Base-by-base conservation (phyloP, 1,284 basidiomycete genomes). In the Moesziomyces globuligerus region DNA sequence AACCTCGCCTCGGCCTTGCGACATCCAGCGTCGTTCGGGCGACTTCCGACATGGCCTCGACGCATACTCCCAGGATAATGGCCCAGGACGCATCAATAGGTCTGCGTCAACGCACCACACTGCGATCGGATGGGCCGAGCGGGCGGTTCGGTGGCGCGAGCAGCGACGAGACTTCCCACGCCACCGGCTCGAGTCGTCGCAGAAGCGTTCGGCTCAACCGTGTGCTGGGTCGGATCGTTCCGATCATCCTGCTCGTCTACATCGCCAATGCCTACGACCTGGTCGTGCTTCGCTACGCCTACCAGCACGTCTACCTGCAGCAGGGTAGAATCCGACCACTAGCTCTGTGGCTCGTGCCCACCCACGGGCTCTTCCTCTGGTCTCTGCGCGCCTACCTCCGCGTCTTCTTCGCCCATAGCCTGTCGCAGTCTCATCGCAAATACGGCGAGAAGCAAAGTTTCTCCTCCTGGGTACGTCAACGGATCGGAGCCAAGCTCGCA, bases 181-280 rank as follows among this genome's bases (percentile, higher is more conserved):
- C 20, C 15, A 13, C 43, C 0, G n/a, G n/a, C n/a, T 29, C 24
- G 4, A 39, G 3, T 18, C n/a, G 7, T 37, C 48, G 57, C 25
- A 40, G 48, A 34, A n/a, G 50, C n/a, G 53, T 71, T 42, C 57
- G 68, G 21, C 37, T 71, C 26, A 71, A 71, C 26, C 42, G 50
- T 15, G 42, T 71, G 24, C 55, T 72, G 0, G 69, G 69, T 7
- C 43, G 69, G 13, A 59, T 67, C 47, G 69, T 72, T 1, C 69
- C 69, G 7, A 13, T 72, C 50, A 67, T 72, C 39, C 40, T 72
- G 4, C 59, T 72, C 29, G 48, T 67, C 45, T 72, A 67, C 46
- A 20, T 60, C 18, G n/a, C 26, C 2, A 66, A 48, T 24, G 17
- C 68, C 10, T 71, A 71, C 36, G 54, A 66, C 18, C 50, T 65